phyloP scores from a whole-genome alignment of 164 flowering plant species.

The Vitis cinerea region DNA sequence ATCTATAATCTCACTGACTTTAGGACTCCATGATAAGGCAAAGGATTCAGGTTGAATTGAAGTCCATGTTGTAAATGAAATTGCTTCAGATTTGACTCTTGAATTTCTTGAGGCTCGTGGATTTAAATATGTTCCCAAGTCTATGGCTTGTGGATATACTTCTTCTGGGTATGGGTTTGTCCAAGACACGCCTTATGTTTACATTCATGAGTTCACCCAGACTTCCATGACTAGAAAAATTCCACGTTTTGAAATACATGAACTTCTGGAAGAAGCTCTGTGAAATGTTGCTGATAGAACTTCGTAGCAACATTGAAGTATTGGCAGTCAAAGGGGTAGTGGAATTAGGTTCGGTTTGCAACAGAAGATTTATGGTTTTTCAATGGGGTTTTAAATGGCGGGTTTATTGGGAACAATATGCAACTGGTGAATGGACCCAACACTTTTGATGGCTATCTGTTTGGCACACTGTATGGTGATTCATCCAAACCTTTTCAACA shows the following conservation, averaged over 20 bases:
- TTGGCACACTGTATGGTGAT: too few relatives aligned
- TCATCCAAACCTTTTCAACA: too few relatives aligned
- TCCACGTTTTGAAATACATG: constrained; percentile 54
- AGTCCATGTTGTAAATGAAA: constrained; percentile 59
- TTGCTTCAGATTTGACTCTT: constrained; percentile 61
- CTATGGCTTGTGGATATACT: constrained; percentile 76
- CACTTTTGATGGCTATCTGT: too few relatives aligned
- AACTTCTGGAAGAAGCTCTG: constrained; percentile 62
- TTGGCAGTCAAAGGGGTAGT: constrained; percentile 23
- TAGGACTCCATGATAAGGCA: constrained; percentile 71
- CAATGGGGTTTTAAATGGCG: too few relatives aligned
- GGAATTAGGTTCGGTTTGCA: too few relatives aligned
- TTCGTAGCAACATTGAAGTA: constrained; percentile 60
- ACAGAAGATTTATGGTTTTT: too few relatives aligned
- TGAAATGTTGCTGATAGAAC: constrained; percentile 41
- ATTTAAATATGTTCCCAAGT: constrained; percentile 57
- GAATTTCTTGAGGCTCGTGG: constrained; percentile 54
- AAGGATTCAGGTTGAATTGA: constrained; percentile 53
- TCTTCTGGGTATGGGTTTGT: constrained; percentile 85
- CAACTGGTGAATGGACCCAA: too few relatives aligned
- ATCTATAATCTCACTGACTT: constrained; percentile 63
- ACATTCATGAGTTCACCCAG: constrained; percentile 72
- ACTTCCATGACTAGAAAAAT: constrained; percentile 89
- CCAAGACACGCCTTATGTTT: constrained; percentile 86
- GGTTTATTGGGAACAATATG: too few relatives aligned